Evolutionary conservation across 805 yeast species (phyloP).

Genomic region (Nakazawaea wyomingensis): DNA sequence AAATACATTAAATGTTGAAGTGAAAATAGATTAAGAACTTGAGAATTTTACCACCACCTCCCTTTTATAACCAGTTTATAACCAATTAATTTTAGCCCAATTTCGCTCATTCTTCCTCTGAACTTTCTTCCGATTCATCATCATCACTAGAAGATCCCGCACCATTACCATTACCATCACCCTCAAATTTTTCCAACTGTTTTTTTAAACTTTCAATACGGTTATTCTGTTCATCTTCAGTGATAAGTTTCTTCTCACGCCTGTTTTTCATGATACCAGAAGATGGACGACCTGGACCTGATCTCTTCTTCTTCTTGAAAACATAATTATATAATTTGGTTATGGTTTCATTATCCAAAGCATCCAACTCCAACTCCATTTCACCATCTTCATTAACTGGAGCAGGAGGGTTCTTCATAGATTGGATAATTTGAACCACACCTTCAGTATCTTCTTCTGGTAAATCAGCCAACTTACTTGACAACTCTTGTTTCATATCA

Average conservation of each 20-base stretch:
- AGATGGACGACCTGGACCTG: conserved; percentile 16
- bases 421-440: conserved; percentile 80
- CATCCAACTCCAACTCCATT: conserved; percentile 94
- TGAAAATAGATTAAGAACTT: conserved; percentile 1
- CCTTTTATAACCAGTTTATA: no score
- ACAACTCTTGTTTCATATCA: conserved; percentile 93
- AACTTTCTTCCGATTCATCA: conserved; percentile 60
- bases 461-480: conserved; percentile 72
- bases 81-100: no score
- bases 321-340: conserved; percentile 81
- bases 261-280: conserved; percentile 21
- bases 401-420: conserved; percentile 58
- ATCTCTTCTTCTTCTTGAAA: conserved; percentile 41
- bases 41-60: no score
- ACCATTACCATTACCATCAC: conserved; percentile 38
- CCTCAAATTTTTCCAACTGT: conserved; percentile 70
- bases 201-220: conserved; percentile 69
- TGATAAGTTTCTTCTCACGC: conserved; percentile 50
- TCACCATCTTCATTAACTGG: conserved; percentile 71
- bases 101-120: conserved; percentile 57
- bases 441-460: conserved; percentile 78
- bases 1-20: background rate
- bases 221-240: conserved; percentile 60
- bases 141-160: conserved; percentile 32
- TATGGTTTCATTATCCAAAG: conserved; percentile 78